Evolutionary conservation across 164 flowering plant genomes (phyloP).

Genomic region (Stephania japonica): DNA sequence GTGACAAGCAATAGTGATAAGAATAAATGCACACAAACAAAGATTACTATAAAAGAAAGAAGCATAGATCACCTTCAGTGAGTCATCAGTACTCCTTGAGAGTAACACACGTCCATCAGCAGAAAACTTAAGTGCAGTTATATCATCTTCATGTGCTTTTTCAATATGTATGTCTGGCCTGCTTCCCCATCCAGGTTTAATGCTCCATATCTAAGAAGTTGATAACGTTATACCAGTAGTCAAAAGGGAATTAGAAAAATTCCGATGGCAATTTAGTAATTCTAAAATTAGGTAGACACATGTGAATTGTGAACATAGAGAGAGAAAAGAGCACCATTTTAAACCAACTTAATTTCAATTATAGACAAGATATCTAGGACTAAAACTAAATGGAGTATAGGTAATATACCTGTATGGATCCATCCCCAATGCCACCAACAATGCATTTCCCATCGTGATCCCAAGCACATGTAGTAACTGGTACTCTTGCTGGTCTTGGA

Average conservation of each 20-base stretch:
- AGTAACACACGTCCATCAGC: slow-evolving; percentile 67
- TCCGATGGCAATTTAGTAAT: background rate
- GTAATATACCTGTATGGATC: slow-evolving; percentile 76
- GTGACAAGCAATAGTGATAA: slow-evolving; percentile 5
- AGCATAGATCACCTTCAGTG: slow-evolving; percentile 63
- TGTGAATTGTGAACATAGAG: background rate
- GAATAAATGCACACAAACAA: background rate
- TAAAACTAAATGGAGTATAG: background rate
- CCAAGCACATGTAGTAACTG: slow-evolving; percentile 96
- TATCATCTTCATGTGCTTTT: slow-evolving; percentile 79
- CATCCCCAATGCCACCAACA: slow-evolving; percentile 94
- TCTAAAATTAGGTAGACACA: background rate
- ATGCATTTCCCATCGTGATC: slow-evolving; percentile 83
- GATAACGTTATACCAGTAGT: slow-evolving; percentile 4
- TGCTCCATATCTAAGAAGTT: slow-evolving; percentile 67
- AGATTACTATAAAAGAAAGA: slow-evolving; percentile 2
- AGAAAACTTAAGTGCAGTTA: slow-evolving; percentile 80
- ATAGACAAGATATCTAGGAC: no score
- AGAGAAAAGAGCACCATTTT: background rate
- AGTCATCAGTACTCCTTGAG: slow-evolving; percentile 82
- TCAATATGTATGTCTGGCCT: slow-evolving; percentile 79
- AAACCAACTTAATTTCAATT: background rate
- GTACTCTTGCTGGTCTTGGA: slow-evolving; percentile 88
- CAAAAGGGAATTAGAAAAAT: slow-evolving; percentile 2
- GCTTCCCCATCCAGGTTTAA: slow-evolving; percentile 99